phyloP scores from a whole-genome alignment of 768 basidiomycete genomes.

The Suillus luteus region DNA sequence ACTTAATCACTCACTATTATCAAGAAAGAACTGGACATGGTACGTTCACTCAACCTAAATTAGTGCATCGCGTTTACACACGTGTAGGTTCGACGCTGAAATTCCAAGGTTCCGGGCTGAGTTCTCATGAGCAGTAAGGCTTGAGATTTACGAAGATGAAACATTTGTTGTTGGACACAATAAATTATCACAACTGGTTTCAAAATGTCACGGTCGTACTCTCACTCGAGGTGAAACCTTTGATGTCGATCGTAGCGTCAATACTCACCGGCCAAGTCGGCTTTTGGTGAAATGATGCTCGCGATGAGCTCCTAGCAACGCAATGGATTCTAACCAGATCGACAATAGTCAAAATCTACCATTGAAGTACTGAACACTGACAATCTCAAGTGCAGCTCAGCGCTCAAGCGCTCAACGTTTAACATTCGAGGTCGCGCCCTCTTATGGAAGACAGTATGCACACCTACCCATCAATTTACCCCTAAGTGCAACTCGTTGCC shows the following conservation, averaged over 20 bases:
- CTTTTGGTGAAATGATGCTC: not conserved
- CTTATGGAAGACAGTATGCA: too few relatives aligned
- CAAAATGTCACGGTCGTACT: not conserved
- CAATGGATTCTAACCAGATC: not conserved
- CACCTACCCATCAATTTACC: too few relatives aligned
- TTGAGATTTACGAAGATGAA: not conserved
- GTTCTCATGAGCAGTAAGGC: not conserved
- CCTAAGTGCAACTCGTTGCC: too few relatives aligned
- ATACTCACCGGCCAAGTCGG: not conserved
- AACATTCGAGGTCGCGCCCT: too few relatives aligned
- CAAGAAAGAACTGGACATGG: constrained; percentile 23
- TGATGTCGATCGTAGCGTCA: not conserved
- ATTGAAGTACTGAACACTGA: too few relatives aligned
- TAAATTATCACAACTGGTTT: not conserved
- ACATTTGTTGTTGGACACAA: not conserved
- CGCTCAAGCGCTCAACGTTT: too few relatives aligned
- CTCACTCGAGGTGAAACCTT: not conserved
- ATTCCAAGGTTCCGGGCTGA: constrained; percentile 15
- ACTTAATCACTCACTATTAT: not conserved
- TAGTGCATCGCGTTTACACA: not conserved
- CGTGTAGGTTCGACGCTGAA: constrained; percentile 25
- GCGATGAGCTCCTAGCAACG: too few relatives aligned
- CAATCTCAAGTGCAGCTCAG: not conserved
- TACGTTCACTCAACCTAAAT: constrained; percentile 9
- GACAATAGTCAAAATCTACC: not conserved